phyloP scores from a whole-genome alignment of 2,329 filamentous ascomycete species.

The Colletotrichum cereale region DNA sequence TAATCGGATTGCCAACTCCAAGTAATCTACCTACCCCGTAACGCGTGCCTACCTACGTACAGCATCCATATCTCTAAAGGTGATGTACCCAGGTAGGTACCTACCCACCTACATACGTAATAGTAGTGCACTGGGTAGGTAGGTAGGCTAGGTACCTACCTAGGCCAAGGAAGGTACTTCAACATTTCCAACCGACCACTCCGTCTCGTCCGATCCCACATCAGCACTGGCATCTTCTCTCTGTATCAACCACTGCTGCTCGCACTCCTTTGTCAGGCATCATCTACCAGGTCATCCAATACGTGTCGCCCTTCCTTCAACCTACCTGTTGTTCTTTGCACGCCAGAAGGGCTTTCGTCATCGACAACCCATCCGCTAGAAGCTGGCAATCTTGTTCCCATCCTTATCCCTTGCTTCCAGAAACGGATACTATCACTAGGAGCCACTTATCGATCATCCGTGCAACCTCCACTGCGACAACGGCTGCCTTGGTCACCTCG shows the following conservation, averaged over 20 bases:
- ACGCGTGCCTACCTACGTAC: background rate
- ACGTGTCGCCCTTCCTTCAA: conserved; percentile 13
- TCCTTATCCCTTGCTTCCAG: conserved; percentile 15
- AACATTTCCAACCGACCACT: conserved; percentile 21
- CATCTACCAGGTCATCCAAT: conserved; percentile 8
- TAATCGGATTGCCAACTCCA: conserved; percentile 19
- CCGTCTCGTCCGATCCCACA: conserved; percentile 27
- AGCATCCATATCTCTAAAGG: background rate
- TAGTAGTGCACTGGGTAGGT: background rate
- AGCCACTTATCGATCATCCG: conserved; percentile 38
- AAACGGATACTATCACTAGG: conserved; percentile 22
- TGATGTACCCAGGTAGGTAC: background rate
- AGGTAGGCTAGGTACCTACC: background rate
- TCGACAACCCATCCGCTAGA: background rate
- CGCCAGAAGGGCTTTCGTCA: background rate
- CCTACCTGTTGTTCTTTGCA: conserved; percentile 1
- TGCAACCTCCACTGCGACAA: conserved; percentile 40
- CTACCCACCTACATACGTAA: no score
- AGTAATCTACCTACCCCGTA: background rate
- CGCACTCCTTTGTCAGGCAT: conserved; percentile 10
- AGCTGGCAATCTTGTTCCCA: conserved; percentile 8
- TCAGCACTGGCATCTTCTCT: conserved; percentile 27
- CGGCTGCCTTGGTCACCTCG: conserved; percentile 36
- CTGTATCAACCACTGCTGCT: conserved; percentile 18
- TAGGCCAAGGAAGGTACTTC: conserved; percentile 15